These are phyloP conservation scores for Phytophthora vignae DNA, from an alignment of 352 stramenopile species.

Conservation along the genomic window DNA sequence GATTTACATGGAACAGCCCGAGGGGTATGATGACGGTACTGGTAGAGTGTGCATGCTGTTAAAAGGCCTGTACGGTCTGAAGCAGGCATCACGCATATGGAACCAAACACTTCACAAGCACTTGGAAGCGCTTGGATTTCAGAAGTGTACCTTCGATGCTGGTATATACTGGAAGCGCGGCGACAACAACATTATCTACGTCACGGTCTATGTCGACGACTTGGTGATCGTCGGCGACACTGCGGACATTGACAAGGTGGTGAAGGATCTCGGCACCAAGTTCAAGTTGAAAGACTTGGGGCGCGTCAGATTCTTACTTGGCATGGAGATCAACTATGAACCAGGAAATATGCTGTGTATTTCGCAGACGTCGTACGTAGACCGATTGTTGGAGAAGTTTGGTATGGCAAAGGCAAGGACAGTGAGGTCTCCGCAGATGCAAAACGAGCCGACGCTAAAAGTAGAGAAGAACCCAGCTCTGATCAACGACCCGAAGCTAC, in stretches of 20 bases:
- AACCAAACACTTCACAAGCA: not conserved
- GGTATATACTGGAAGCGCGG: conserved; percentile 5
- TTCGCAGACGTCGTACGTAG: not conserved
- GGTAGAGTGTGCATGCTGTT: not conserved
- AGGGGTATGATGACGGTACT: not conserved
- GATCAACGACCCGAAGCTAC: not conserved
- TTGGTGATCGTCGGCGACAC: not conserved
- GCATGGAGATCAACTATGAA: conserved; percentile 12
- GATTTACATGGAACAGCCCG: not conserved
- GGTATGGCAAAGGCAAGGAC: conserved; percentile 1
- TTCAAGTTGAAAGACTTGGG: conserved; percentile 16
- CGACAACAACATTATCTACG: not conserved
- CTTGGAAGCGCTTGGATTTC: not conserved
- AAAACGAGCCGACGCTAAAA: not conserved
- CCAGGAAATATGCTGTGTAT: not conserved
- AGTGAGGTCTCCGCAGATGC: not conserved
- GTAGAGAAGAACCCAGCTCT: not conserved
- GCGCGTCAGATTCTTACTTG: conserved; percentile 1
- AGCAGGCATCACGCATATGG: not conserved
- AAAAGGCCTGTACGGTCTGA: not conserved
- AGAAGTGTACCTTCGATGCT: conserved; percentile 1
- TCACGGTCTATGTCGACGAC: conserved; percentile 11
- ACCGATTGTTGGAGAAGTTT: not conserved
- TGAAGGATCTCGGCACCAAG: not conserved
- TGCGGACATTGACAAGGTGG: not conserved